Base-by-base conservation (phyloP, 306 rosid genomes). In the Hippophae gyantsensis region DNA sequence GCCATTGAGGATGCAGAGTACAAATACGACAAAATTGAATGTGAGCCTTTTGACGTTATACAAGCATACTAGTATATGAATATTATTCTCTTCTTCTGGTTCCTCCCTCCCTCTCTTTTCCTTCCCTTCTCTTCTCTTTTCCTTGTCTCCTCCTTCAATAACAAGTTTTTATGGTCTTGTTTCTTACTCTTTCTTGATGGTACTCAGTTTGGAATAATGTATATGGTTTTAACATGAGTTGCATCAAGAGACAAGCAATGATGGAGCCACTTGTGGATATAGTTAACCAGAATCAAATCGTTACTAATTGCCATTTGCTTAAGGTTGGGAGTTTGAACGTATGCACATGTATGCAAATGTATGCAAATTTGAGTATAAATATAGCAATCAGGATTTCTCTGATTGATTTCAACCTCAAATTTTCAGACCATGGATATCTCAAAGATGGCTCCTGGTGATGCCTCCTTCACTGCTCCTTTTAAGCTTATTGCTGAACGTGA, bases 1-100 rank as follows among this genome's bases (percentile, higher is more conserved):
- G 99, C 95, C 63, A 93, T 93, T 43, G 99, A 93, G 77, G 99
- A 93, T 73, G 85, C 93, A 58, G 99, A 93, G 43, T 93, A 93
- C 76, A 93, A 86, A 84, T 96, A 93, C 7, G 99, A 93, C 81
- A 93, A 93, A 79, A 93, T 93, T 63, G 99, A 93, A 79, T 93
- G 99, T 93, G 62, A 79, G 98, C 62, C 65, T 61, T 56, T 58
- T 72, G 61, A 66, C 53, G 51, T 55, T 71, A 46, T 46, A 52
- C 61, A 50, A 38, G 57, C 54, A 56, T 56, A 52, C 53, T 56
- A 63, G 47, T 67, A n/a, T 27, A 60, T 61, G 41, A n/a, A 13
- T 50, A 6, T 9, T 46, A 10, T 45, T 13, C 6, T 62, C n/a
- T n/a, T 47, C 27, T 58, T 60, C 10, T 13, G 13, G 52, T 48